phyloP scores from a whole-genome alignment of 306 rosid species.

The Ammopiptanthus mongolicus region DNA sequence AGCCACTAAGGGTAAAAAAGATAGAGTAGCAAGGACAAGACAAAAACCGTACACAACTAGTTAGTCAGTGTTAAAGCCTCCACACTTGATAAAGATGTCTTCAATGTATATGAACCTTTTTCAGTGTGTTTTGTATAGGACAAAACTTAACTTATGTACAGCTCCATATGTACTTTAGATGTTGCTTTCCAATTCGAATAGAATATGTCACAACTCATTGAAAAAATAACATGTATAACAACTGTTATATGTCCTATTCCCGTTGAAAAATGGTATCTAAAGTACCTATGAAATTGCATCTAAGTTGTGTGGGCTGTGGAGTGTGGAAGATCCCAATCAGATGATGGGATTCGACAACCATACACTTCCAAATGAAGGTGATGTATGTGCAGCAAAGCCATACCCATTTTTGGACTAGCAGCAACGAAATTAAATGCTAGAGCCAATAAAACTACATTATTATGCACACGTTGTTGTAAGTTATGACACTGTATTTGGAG shows the following conservation, averaged over 20 bases:
- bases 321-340: neutral
- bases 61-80: neutral
- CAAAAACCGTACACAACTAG: conserved; percentile 1
- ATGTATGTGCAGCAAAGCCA: conserved; percentile 2
- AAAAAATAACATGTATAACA: too few species aligned
- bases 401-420: neutral
- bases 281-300: too few species aligned
- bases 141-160: too few species aligned
- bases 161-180: too few species aligned
- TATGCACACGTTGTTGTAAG: neutral
- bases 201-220: too few species aligned
- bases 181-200: too few species aligned
- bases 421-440: neutral
- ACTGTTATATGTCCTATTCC: too few species aligned
- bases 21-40: neutral
- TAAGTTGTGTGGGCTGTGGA: too few species aligned
- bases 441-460: neutral
- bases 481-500: conserved; percentile 1
- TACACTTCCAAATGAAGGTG: neutral
- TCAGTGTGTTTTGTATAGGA: neutral
- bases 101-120: neutral
- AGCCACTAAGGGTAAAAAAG: neutral
- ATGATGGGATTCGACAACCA: neutral
- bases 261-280: too few species aligned
- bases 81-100: neutral